These are phyloP conservation scores for Bipolaris zeicola DNA, from an alignment of 2,329 filamentous ascomycete genomes.

Conservation along the genomic window DNA sequence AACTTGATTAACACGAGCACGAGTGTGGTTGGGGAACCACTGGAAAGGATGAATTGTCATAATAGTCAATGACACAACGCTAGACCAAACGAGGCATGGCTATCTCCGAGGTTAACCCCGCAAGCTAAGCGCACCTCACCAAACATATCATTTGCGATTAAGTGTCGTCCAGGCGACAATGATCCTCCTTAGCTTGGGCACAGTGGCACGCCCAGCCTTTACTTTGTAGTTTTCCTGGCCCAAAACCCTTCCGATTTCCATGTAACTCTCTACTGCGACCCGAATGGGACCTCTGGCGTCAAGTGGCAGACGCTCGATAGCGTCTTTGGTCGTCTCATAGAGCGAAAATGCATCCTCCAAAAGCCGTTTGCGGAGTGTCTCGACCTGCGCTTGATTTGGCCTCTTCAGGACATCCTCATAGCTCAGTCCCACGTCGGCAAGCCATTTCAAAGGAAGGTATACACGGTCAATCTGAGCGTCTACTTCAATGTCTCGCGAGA, in stretches of 20 bases:
- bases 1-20: neutral
- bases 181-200: constrained; percentile 57
- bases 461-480: constrained; percentile 70
- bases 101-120: constrained; percentile 8
- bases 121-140: neutral
- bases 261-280: constrained; percentile 75
- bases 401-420: constrained; percentile 61
- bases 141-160: constrained; percentile 26
- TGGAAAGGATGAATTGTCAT: neutral
- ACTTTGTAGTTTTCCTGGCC: constrained; percentile 53
- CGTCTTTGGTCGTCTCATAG: constrained; percentile 60
- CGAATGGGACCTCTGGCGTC: constrained; percentile 68
- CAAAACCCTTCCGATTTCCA: constrained; percentile 74
- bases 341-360: constrained; percentile 66
- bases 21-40: neutral
- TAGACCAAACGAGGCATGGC: neutral
- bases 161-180: constrained; percentile 65
- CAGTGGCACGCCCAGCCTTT: constrained; percentile 54
- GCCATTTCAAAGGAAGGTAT: constrained; percentile 70
- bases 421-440: constrained; percentile 62
- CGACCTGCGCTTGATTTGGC: constrained; percentile 56
- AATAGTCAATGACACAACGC: neutral
- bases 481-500: constrained; percentile 72
- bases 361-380: constrained; percentile 59
- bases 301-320: constrained; percentile 66